Conservation (phyloP, 2,329 filamentous ascomycete genomes). For the Mycosphaerelloides madeirae region DNA sequence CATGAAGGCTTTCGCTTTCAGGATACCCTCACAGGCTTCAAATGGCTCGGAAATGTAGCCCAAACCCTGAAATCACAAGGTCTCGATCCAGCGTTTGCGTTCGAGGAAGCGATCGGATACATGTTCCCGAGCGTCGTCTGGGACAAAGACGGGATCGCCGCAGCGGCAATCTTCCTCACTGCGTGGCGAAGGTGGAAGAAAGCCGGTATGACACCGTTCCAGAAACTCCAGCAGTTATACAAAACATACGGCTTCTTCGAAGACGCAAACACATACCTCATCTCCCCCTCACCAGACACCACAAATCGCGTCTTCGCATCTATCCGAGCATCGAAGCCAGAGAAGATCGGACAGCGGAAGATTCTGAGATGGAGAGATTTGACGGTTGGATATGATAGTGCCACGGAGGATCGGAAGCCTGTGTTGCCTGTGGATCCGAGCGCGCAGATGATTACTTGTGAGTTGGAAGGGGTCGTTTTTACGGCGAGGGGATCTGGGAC, state of each 20-base stretch:
- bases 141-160: slow-evolving; percentile 62
- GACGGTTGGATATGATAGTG: slow-evolving; percentile 57
- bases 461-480: slow-evolving; percentile 55
- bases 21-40: slow-evolving; percentile 63
- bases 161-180: slow-evolving; percentile 55
- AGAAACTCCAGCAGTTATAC: slow-evolving; percentile 55
- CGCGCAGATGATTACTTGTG: slow-evolving; percentile 62
- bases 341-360: slow-evolving; percentile 45
- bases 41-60: slow-evolving; percentile 62
- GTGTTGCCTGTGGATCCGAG: slow-evolving; percentile 52
- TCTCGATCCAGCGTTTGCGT: slow-evolving; percentile 54
- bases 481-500: slow-evolving; percentile 60
- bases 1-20: slow-evolving; percentile 53
- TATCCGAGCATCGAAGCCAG: slow-evolving; percentile 43
- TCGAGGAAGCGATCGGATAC: slow-evolving; percentile 63
- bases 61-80: slow-evolving; percentile 47
- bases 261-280: slow-evolving; percentile 60
- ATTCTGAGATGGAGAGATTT: slow-evolving; percentile 59
- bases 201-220: slow-evolving; percentile 53
- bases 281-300: slow-evolving; percentile 50
- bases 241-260: slow-evolving; percentile 56
- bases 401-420: slow-evolving; percentile 48
- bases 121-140: slow-evolving; percentile 60
- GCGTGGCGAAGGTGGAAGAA: slow-evolving; percentile 50
- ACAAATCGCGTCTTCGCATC: slow-evolving; percentile 53